These are phyloP conservation scores for Hypholoma fasciculare DNA, from an alignment of 768 basidiomycete genomes.

Conservation along the genomic window DNA sequence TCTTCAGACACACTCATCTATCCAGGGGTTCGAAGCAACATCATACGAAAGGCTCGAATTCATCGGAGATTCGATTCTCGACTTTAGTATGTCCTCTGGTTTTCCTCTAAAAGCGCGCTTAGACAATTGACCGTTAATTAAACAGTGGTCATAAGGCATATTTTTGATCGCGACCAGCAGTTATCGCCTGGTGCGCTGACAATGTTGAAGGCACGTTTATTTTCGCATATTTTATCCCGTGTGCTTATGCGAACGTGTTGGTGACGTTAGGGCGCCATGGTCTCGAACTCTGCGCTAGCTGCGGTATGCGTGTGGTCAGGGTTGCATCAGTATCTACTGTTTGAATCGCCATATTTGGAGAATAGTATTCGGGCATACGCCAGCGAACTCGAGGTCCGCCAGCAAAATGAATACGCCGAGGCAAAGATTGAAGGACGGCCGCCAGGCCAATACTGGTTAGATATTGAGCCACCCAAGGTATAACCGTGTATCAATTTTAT, in stretches of 20 bases:
- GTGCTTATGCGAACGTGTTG: constrained; percentile 13
- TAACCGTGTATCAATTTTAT: constrained; percentile 1
- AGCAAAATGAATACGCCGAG: constrained; percentile 43
- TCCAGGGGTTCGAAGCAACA: constrained; percentile 52
- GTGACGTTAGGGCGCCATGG: constrained; percentile 71
- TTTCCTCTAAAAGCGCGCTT: constrained; percentile 8
- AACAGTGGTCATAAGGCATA: constrained; percentile 71
- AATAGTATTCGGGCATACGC: constrained; percentile 55
- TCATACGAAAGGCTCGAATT: constrained; percentile 82
- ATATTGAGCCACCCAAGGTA: constrained; percentile 78
- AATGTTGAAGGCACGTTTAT: constrained; percentile 61
- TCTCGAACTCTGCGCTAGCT: constrained; percentile 76
- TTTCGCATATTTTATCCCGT: not conserved
- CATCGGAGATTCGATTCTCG: constrained; percentile 83
- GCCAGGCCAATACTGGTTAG: constrained; percentile 78
- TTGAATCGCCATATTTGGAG: constrained; percentile 54
- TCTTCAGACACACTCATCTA: constrained; percentile 67
- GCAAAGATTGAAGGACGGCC: constrained; percentile 49
- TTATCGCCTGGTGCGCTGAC: constrained; percentile 79
- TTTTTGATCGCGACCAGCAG: constrained; percentile 62
- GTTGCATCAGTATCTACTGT: constrained; percentile 60
- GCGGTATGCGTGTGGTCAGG: constrained; percentile 74
- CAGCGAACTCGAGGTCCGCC: constrained; percentile 43
- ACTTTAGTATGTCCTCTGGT: constrained; percentile 58
- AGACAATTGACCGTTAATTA: not conserved